A percentile compares a stretch with the other conserved stretches of the same genome.
Conservation (phyloP, 2,329 filamentous ascomycete genomes). For the Sporothrix euskadiensis region DNA sequence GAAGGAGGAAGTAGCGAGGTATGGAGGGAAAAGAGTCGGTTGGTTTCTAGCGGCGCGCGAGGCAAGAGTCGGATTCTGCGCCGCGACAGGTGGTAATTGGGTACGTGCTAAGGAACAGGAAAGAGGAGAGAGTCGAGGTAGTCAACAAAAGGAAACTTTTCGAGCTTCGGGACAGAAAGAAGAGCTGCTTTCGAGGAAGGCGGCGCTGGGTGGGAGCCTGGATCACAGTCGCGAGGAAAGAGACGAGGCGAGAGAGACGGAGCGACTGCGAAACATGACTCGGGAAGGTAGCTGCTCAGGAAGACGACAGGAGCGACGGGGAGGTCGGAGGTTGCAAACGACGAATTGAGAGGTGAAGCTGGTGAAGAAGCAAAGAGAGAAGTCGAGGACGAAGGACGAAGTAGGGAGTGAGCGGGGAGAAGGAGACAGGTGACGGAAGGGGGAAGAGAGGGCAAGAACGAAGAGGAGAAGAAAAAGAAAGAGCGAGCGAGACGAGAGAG, state of each 20-base stretch:
- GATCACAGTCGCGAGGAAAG: constrained; percentile 27
- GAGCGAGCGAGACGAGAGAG: not conserved
- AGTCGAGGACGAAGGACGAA: not conserved
- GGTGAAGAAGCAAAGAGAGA: constrained; percentile 11
- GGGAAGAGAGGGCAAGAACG: not conserved
- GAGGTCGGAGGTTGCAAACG: not conserved
- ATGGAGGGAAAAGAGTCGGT: not conserved
- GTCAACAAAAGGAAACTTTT: not conserved
- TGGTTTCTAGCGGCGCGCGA: constrained; percentile 1
- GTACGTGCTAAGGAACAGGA: not conserved
- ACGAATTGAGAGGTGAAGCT: constrained; percentile 17
- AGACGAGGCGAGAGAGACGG: constrained; percentile 19
- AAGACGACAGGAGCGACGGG: not conserved
- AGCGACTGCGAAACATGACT: constrained; percentile 28
- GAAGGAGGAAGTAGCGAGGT: not conserved
- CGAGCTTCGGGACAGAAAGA: not conserved
- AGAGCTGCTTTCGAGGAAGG: not conserved
- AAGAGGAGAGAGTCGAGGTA: not conserved
- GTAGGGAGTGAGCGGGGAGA: not conserved
- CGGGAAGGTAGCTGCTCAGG: constrained; percentile 14
- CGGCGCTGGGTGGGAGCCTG: constrained; percentile 7
- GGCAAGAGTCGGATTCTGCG: not conserved
- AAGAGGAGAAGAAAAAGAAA: not conserved
- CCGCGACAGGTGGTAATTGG: not conserved
- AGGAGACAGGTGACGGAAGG: constrained; percentile 12